A percentile compares a stretch with the other conserved stretches of the same genome.
Conservation (phyloP, 768 basidiomycete species). For the Rhodosporidiobolus sp. region DNA sequence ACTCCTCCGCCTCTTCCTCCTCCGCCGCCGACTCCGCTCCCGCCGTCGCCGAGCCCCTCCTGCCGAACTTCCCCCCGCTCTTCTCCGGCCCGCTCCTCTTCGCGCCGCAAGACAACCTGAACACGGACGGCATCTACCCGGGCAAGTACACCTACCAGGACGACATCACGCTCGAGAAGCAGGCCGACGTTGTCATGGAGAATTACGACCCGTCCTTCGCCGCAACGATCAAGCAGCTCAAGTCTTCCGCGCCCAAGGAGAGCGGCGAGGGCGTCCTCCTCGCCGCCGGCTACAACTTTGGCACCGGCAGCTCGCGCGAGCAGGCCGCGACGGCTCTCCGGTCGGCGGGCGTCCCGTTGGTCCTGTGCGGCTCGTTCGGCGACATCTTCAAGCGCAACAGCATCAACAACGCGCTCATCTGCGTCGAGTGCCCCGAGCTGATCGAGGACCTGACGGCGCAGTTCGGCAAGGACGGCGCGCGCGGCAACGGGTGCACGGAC, state of each 20-base stretch:
- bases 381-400: conserved; percentile 99
- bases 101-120: conserved; percentile 92
- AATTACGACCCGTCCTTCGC: conserved; percentile 94
- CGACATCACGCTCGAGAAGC: conserved; percentile 89
- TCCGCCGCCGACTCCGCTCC: conserved; percentile 47
- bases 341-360: conserved; percentile 84
- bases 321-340: conserved; percentile 97
- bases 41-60: conserved; percentile 59
- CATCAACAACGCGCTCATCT: conserved; percentile 96
- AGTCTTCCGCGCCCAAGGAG: conserved; percentile 35
- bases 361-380: conserved; percentile 96
- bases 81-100: conserved; percentile 88
- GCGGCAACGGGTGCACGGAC: conserved; percentile 72
- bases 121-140: conserved; percentile 97
- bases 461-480: conserved; percentile 68
- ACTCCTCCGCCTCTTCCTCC: conserved; percentile 44
- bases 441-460: conserved; percentile 73
- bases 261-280: conserved; percentile 64
- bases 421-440: conserved; percentile 85
- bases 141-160: conserved; percentile 99
- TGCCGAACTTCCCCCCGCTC: conserved; percentile 73
- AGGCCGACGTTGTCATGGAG: conserved; percentile 97
- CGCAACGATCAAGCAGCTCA: conserved; percentile 52
- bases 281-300: conserved; percentile 94
- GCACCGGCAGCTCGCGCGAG: conserved; percentile 95